Evolutionary conservation across 2,329 filamentous ascomycete species (phyloP).

Genomic region (Paraphoma chrysanthemicola): DNA sequence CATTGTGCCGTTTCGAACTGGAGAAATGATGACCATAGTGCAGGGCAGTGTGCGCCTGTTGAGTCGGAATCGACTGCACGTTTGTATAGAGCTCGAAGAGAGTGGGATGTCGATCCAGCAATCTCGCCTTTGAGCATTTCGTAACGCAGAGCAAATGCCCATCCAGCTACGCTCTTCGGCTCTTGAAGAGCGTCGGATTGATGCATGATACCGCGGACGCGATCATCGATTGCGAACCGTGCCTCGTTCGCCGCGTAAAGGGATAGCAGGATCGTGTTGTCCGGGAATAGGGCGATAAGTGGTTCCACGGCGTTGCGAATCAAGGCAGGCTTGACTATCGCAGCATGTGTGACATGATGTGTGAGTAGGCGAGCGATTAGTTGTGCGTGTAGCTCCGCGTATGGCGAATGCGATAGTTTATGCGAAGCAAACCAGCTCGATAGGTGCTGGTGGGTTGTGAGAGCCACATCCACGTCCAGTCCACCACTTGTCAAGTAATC

Average conservation of each 20-base stretch:
- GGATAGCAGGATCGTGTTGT: slow-evolving; percentile 77
- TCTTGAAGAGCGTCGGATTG: slow-evolving; percentile 36
- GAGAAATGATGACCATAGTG: slow-evolving; percentile 42
- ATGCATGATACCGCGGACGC: slow-evolving; percentile 71
- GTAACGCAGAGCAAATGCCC: slow-evolving; percentile 62
- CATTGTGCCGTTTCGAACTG: slow-evolving; percentile 37
- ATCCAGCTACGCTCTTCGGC: slow-evolving; percentile 53
- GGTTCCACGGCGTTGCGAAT: slow-evolving; percentile 67
- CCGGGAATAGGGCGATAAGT: slow-evolving; percentile 71
- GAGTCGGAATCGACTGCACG: slow-evolving; percentile 51
- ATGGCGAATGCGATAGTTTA: slow-evolving; percentile 24
- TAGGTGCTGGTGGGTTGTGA: slow-evolving; percentile 47
- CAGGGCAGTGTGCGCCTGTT: slow-evolving; percentile 35
- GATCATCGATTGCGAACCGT: slow-evolving; percentile 75
- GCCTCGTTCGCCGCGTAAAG: slow-evolving; percentile 78
- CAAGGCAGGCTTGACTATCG: slow-evolving; percentile 71
- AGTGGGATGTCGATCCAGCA: slow-evolving; percentile 57
- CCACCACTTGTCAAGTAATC: slow-evolving; percentile 64
- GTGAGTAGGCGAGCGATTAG: slow-evolving; percentile 70
- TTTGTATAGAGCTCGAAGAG: slow-evolving; percentile 63
- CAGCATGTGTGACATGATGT: slow-evolving; percentile 67
- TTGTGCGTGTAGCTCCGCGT: slow-evolving; percentile 73
- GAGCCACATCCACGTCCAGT: slow-evolving; percentile 41
- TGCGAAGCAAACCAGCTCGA: slow-evolving; percentile 31
- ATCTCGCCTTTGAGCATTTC: slow-evolving; percentile 57